Percentiles rank a stretch among this genome's conserved stretches.
Evolutionary conservation across 1,139 yeast genomes (phyloP).

Genomic region (Geotrichum klebahnii): DNA sequence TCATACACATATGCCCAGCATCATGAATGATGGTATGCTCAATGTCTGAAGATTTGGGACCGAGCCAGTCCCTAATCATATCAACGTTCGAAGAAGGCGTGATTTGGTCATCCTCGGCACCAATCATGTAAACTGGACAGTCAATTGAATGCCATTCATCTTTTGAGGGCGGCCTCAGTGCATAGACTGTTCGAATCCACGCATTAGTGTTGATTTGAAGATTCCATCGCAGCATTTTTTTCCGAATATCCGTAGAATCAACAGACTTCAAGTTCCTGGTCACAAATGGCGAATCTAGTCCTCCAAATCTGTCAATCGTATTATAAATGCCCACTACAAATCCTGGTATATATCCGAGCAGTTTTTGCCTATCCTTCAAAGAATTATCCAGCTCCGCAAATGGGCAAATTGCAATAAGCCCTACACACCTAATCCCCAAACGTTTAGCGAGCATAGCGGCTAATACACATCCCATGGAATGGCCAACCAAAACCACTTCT

Average conservation of each 20-base stretch:
- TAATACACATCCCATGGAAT: slow-evolving; percentile 70
- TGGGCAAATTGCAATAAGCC: slow-evolving; percentile 45
- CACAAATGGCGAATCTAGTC: slow-evolving; percentile 57
- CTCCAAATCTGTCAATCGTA: slow-evolving; percentile 58
- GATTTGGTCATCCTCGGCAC: slow-evolving; percentile 56
- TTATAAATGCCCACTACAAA: slow-evolving; percentile 53
- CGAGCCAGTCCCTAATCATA: slow-evolving; percentile 29
- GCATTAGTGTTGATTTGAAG: slow-evolving; percentile 57
- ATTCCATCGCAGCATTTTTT: slow-evolving; percentile 68
- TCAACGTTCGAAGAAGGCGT: slow-evolving; percentile 46
- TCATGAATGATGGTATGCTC: slow-evolving; percentile 43
- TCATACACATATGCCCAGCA: slow-evolving; percentile 64
- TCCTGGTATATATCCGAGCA: slow-evolving; percentile 43
- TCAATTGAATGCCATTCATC: slow-evolving; percentile 43
- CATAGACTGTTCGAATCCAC: slow-evolving; percentile 52
- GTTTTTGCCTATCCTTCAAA: slow-evolving; percentile 30
- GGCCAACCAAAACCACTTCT: slow-evolving; percentile 60
- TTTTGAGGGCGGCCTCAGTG: slow-evolving; percentile 45
- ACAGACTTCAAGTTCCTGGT: slow-evolving; percentile 47
- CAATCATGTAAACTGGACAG: slow-evolving; percentile 48
- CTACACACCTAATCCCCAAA: slow-evolving; percentile 40
- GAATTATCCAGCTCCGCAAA: slow-evolving; percentile 50
- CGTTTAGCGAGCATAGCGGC: slow-evolving; percentile 48
- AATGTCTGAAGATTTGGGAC: slow-evolving; percentile 26
- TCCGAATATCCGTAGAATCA: slow-evolving; percentile 43